Base-by-base conservation (phyloP, 495 filamentous ascomycete genomes). In the Trypethelium eluteriae region DNA sequence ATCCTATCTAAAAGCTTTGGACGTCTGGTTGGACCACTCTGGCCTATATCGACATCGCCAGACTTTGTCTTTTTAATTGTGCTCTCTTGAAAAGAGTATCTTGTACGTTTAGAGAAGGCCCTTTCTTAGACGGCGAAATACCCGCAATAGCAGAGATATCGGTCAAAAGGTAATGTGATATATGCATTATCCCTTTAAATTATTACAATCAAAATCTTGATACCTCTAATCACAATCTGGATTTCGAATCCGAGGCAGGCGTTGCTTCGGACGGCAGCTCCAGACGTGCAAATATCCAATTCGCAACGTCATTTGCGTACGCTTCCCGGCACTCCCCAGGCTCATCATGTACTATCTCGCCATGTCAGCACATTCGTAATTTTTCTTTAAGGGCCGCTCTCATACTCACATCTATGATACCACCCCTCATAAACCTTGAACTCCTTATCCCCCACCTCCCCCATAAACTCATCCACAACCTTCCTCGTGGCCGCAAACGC, bases 401-500 rank as follows among this genome's bases (percentile, higher is more conserved):
- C 44, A 38, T n/a, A 75, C 79, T 70, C 64, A 82, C 80, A 68
- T 77, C 85, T 85, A 76, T 96, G 92, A 74, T 82, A 90, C 78
- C 82, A 90, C 5, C 89, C 92, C 59, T 90, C 86, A 72, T 93
- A 96, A 7, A 78, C 70, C 79, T 82, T 86, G 70, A 93, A 90
- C 50, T 76, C 79, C 72, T 84, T 86, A 73, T 96, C 90, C 65
- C 80, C 73, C 10, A 88, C 79, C 61, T 78, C 73, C 53, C 18
- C 53, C 53, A 34, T 36, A 16, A 77, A 65, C 62, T 72, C 62
- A n/a, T 83, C 83, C 66, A 83, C 84, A 73, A 88, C 88, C 64
- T 73, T 79, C 79, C 85, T 85, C 32, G 80, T 86, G 12, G 81
- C 84, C 11, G 82, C 76, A 70, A 81, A 88, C 69, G 82, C 83